phyloP scores from a whole-genome alignment of 305 asterid species.

The Petunia hybrid region DNA sequence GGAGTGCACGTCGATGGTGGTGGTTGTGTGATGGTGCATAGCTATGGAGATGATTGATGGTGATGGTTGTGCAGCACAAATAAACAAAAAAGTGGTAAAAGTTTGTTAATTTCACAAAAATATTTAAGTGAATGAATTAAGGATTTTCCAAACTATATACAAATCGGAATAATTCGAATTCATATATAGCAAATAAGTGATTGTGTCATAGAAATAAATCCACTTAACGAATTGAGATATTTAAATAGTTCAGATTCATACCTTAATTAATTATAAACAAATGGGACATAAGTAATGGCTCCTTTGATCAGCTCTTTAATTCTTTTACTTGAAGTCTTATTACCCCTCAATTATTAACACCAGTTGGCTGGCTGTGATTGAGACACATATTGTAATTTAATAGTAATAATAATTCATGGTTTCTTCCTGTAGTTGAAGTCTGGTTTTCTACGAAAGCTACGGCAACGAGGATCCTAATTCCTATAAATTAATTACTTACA shows the following conservation, averaged over 20 bases:
- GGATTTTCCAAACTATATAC: too few species aligned
- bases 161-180: neutral
- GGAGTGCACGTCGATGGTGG: too few species aligned
- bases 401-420: neutral
- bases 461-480: conserved; percentile 49
- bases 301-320: conserved; percentile 28
- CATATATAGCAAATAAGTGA: neutral
- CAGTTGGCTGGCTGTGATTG: conserved; percentile 50
- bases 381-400: conserved; percentile 41
- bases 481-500: neutral
- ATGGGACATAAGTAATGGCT: neutral
- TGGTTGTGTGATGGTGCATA: too few species aligned
- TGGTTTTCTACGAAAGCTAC: conserved; percentile 57
- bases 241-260: too few species aligned
- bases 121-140: too few species aligned
- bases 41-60: too few species aligned
- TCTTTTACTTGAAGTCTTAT: conserved; percentile 40
- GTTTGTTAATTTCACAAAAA: too few species aligned
- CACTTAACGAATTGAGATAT: too few species aligned
- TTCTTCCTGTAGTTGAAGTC: conserved; percentile 50
- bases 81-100: too few species aligned
- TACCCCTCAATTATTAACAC: conserved; percentile 55
- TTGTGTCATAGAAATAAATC: too few species aligned
- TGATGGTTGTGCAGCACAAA: too few species aligned
- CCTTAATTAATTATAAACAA: too few species aligned